Base-by-base conservation (phyloP, 2,329 filamentous ascomycete species). In the Colletotrichum tanaceti region DNA sequence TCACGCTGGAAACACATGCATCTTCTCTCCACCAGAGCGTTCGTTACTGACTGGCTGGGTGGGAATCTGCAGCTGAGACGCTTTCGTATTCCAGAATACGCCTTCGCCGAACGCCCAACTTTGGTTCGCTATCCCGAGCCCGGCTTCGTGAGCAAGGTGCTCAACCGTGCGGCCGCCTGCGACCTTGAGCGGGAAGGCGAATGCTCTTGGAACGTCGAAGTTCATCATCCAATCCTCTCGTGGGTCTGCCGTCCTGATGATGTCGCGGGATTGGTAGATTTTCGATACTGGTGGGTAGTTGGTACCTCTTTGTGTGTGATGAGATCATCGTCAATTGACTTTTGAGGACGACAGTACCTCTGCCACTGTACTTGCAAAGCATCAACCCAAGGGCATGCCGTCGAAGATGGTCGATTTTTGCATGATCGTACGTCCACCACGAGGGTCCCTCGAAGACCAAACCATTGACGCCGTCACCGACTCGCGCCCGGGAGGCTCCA, bases 401-500 rank as follows among this genome's bases (percentile, higher is more conserved):
- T 60, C 46, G 32, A 73, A 73, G 58, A 71, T 72, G 66, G 50
- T 72, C 13, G 69, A 73, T 59, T 73, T 73, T 46, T 72, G 68
- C 49, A 24, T 73, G 22, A 54, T 62, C 20, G 58, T 63, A 38
- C 58, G 41, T 11, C 63, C 58, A 35, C 70, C 64, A 13, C 20
- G 35, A 58, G 55, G 41, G 10, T n/a, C 35, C 55, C 16, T 62
- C 41, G 59, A 72, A 22, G 57, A 61, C 24, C 46, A 59, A 13
- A 71, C 70, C 24, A 41, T 67, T 22, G 61, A 62, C 18, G 28
- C 49, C 24, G 16, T 63, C 20, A 18, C n/a, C 20, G 39, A 32
- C 18, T 24, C n/a, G 41, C 63, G 65, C 38, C 68, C 68, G 14
- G 70, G 54, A 18, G 52, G 65, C 28, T 72, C 71, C 24, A 73